Evolutionary conservation across 1,284 basidiomycete genomes (phyloP), one percentile per base, ranked within the genome.

Genomic region (Termitomyces sp.): DNA sequence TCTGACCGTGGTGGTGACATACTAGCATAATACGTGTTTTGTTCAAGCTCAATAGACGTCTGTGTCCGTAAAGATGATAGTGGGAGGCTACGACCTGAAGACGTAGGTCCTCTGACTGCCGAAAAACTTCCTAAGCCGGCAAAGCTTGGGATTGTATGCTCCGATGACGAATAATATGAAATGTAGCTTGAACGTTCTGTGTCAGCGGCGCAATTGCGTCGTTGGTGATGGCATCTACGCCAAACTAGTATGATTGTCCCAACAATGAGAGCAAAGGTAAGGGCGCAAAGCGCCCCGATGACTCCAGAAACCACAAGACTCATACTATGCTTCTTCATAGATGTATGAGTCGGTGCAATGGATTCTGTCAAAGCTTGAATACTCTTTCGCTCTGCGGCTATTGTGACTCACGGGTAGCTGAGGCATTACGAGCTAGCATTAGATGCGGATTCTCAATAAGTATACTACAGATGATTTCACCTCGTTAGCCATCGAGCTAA

Each of bases 271-370:
- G 36, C 39, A 34, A 60, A 17, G 3, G 33, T 43, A n/a, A 61
- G 42, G 15, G 56, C 46, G 17, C 58, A 59, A 6, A 56, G 39
- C 8, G 56, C 58, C 4, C 58, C 58, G 40, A 60, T 60, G 12
- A 51, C 50, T 36, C 58, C 54, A 8, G 56, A 52, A 15, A 54
- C 36, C 1, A 26, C 52, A 7, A 40, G 52, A 17, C 40, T 56
- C 31, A 56, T 46, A 10, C 6, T 30, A 6, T 50, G 53, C 36
- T 26, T 39, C 4, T 38, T 21, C 19, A 15, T 36, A 21, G 39
- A 5, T 5, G 15, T n/a, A 28, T 19, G n/a, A 17, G 31, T 48
- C 28, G 52, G 6, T 41, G n/a, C 21, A 30, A 3, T 5, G 13
- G 17, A 19, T 28, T 8, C 34, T 38, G 26, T 28, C 8, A 24